Evolutionary conservation across 352 stramenopile genomes (phyloP).

Genomic region (Phytopythium litorale): DNA sequence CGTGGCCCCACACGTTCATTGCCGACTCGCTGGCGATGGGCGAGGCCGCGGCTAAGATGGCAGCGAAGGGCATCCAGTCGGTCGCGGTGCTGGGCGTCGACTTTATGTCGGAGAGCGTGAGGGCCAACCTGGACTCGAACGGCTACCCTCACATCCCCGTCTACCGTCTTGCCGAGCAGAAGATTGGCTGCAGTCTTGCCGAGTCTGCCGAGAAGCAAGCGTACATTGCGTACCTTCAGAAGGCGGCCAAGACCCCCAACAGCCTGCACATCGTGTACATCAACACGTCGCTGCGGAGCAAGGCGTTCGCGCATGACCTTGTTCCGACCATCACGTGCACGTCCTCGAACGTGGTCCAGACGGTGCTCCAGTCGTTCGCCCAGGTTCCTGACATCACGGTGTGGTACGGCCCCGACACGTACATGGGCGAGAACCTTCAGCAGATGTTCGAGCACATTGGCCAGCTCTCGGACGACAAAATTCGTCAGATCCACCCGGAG

Average conservation of each 20-base stretch:
- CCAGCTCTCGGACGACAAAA: constrained; percentile 76
- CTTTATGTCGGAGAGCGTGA: constrained; percentile 97
- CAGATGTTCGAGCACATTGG: constrained; percentile 89
- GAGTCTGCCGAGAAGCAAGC: constrained; percentile 91
- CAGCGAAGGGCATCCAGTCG: constrained; percentile 78
- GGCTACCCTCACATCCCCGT: constrained; percentile 90
- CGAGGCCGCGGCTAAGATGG: constrained; percentile 96
- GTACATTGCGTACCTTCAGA: constrained; percentile 93
- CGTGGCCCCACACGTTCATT: constrained; percentile 91
- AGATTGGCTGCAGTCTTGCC: constrained; percentile 95
- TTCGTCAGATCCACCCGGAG: constrained; percentile 77
- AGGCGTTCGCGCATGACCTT: constrained; percentile 91
- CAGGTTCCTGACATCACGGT: constrained; percentile 91
- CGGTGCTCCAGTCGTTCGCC: constrained; percentile 91
- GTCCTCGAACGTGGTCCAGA: constrained; percentile 95
- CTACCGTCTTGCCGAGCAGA: constrained; percentile 90
- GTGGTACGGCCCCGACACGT: constrained; percentile 95
- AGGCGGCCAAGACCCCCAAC: constrained; percentile 82
- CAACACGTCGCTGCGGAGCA: constrained; percentile 97
- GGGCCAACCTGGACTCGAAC: constrained; percentile 93
- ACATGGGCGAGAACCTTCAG: constrained; percentile 98
- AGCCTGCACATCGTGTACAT: constrained; percentile 98
- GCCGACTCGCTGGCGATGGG: constrained; percentile 97
- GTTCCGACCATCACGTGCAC: constrained; percentile 97
- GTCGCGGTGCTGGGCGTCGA: constrained; percentile 96